A percentile compares a stretch with the other conserved stretches of the same genome.
phyloP scores from a whole-genome alignment of 2,329 filamentous ascomycete genomes.

The Samsoniella hepiali region DNA sequence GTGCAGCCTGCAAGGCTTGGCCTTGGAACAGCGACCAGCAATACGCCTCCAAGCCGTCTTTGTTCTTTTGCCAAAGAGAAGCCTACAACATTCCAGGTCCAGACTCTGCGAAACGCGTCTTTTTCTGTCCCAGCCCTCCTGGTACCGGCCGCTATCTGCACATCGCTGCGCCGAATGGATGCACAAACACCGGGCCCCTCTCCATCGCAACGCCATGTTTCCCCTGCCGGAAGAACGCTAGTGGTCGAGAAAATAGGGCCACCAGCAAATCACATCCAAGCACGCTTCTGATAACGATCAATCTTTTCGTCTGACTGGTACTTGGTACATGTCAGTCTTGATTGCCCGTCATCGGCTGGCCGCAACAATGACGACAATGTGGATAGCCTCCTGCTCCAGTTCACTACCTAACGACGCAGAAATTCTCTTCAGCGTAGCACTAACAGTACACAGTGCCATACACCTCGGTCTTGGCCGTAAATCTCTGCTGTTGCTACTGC shows the following conservation, averaged over 20 bases:
- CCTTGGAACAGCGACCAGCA: too few relatives aligned
- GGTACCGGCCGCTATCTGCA: background rate
- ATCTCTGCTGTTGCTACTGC: background rate
- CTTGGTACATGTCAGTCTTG: background rate
- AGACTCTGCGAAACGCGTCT: background rate
- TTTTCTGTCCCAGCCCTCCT: background rate
- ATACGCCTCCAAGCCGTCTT: too few relatives aligned
- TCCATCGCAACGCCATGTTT: background rate
- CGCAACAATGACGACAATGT: background rate
- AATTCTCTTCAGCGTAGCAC: background rate
- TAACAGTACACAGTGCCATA: background rate
- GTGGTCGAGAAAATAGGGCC: background rate
- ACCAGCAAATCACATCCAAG: background rate
- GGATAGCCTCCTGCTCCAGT: background rate
- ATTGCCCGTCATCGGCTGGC: background rate
- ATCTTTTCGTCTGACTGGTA: background rate
- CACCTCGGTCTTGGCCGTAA: background rate
- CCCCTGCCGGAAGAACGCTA: background rate
- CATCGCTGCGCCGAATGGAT: background rate
- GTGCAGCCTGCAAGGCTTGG: too few relatives aligned
- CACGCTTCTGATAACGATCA: constrained; percentile 3
- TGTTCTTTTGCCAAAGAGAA: too few relatives aligned
- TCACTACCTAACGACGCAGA: background rate
- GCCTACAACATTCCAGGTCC: background rate
- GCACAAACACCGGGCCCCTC: background rate